Base-by-base conservation (phyloP, 225 moss, liverwort and hornwort species). In the Sphagnum contortum region DNA sequence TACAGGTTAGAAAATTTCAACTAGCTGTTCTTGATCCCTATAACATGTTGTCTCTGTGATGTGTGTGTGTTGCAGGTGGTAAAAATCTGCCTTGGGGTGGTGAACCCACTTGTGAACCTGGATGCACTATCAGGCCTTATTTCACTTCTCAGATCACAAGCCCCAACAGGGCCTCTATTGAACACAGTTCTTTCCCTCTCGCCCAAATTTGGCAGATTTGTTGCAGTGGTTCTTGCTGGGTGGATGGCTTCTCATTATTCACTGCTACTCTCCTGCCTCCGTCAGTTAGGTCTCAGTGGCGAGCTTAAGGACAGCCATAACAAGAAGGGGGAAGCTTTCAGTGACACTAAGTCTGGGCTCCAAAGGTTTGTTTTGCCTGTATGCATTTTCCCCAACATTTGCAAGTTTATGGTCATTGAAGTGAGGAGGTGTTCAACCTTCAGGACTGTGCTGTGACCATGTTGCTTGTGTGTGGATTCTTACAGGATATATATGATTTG, bases 231-330 rank as follows among this genome's bases (percentile, higher is more conserved):
- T 47, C 71, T 98, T 71, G 83, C 86, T 60, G 89, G 89, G 69
- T 98, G 98, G 98, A 75, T 86, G 75, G 84, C 87, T 29, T 91
- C 98, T 51, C 89, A 98, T 74, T 81, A 87, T 51, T 44, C 84
- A 60, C 82, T 71, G 29, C 83, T 98, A 64, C 86, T 89, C 63
- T 67, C 78, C 65, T 86, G 91, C 73, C 75, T 98, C 6, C 89
- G 91, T 72, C 77, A 77, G 56, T 76, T 98, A 48, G 77, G 76
- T 75, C 79, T 77, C 55, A 74, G 72, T 57, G 87, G 68, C 60
- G 68, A 71, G 13, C 54, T 65, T 53, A 90, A 84, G 84, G 89
- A 89, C 68, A 86, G 83, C 54, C 76, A 69, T 58, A 73, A 78
- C 44, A 86, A 74, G 69, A 87, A 75, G 70, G 76, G 64, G 45